Conservation (phyloP, 805 yeast species). For the Lipomyces sp. region DNA sequence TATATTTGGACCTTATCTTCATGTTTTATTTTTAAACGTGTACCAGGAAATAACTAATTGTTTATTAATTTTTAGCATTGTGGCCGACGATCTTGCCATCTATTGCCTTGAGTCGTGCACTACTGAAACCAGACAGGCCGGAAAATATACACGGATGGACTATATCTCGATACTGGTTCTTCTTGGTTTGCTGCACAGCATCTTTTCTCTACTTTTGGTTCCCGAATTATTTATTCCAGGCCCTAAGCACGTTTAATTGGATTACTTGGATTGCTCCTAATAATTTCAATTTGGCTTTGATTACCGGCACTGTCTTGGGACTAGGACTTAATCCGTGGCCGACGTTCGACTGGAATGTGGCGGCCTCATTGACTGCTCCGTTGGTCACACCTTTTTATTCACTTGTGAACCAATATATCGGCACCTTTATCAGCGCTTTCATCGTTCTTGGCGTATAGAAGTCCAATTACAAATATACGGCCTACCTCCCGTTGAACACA, state of each 20-base stretch:
- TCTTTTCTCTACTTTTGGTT: slow-evolving; percentile 61
- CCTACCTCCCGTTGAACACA: slow-evolving; percentile 60
- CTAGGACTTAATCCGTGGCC: slow-evolving; percentile 64
- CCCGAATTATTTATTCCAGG: slow-evolving; percentile 64
- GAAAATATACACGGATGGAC: slow-evolving; percentile 66
- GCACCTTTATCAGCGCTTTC: slow-evolving; percentile 55
- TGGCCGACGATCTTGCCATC: slow-evolving; percentile 74
- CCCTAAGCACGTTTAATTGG: slow-evolving; percentile 63
- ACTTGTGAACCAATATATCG: slow-evolving; percentile 51
- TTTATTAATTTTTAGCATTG: background rate
- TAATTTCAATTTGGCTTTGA: slow-evolving; percentile 63
- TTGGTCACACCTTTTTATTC: slow-evolving; percentile 43
- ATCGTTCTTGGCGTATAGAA: slow-evolving; percentile 57
- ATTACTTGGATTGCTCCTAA: slow-evolving; percentile 68
- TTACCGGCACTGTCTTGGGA: slow-evolving; percentile 69
- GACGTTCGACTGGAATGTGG: slow-evolving; percentile 65
- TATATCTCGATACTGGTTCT: slow-evolving; percentile 57
- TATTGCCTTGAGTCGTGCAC: slow-evolving; percentile 59
- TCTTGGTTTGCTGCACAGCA: slow-evolving; percentile 49
- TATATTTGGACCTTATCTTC: too few species aligned
- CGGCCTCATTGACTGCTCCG: slow-evolving; percentile 10
- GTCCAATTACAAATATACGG: slow-evolving; percentile 59
- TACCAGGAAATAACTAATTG: too few species aligned
- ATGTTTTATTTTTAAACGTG: too few species aligned
- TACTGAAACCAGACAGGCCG: slow-evolving; percentile 45